Percentiles rank a stretch among this genome's conserved stretches.
Conservation (phyloP, 2,329 filamentous ascomycete genomes). For the Camptophora hylomeconis region DNA sequence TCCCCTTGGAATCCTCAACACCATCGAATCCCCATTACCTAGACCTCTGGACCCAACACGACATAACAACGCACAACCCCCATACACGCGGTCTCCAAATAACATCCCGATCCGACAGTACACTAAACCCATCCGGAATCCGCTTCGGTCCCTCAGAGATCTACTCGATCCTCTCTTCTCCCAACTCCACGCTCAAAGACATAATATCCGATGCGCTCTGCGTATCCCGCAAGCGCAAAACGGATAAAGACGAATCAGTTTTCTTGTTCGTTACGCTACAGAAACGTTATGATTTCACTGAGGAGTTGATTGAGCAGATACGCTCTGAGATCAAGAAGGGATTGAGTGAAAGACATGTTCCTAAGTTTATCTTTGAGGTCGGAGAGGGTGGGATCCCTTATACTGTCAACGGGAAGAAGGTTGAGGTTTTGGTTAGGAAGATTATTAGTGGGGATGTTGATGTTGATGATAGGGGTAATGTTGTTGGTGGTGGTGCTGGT, state of each 20-base stretch:
- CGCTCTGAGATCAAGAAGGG: conserved; percentile 16
- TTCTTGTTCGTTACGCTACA: conserved; percentile 27
- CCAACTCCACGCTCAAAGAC: conserved; percentile 16
- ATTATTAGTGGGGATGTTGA: conserved; percentile 26
- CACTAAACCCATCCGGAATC: conserved; percentile 35
- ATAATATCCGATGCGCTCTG: conserved; percentile 26
- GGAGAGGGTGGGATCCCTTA: conserved; percentile 29
- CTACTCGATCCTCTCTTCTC: conserved; percentile 34
- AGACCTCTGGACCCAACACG: conserved; percentile 33
- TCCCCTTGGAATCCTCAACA: conserved; percentile 10
- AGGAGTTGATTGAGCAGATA: conserved; percentile 12
- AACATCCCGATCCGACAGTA: conserved; percentile 33
- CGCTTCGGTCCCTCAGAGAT: conserved; percentile 35
- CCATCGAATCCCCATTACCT: conserved; percentile 14
- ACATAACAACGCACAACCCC: conserved; percentile 32
- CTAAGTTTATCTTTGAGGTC: conserved; percentile 26
- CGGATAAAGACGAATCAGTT: conserved; percentile 26
- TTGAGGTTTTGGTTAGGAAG: conserved; percentile 32
- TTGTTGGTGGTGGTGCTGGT: too few species aligned
- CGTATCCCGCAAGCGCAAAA: conserved; percentile 24
- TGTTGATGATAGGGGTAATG: too few species aligned
- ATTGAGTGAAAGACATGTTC: conserved; percentile 27
- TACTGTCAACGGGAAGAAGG: conserved; percentile 37
- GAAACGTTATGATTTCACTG: conserved; percentile 16
- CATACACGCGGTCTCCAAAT: conserved; percentile 29